Conservation (phyloP, 176 grass and related monocot species). For the Thinopyrum elongatum region DNA sequence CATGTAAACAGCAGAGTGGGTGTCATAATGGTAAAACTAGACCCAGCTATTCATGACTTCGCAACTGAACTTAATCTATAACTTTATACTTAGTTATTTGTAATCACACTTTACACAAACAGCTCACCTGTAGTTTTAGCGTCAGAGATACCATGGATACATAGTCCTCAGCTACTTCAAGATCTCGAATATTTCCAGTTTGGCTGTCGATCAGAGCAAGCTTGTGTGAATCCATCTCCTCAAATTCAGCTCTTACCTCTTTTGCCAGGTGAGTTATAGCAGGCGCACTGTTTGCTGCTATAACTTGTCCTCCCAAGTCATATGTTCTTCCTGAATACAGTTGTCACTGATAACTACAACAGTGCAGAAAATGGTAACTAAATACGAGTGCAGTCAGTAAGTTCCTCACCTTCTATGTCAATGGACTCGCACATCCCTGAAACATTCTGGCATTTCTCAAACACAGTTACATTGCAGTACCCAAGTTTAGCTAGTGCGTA, state of each 20-base stretch:
- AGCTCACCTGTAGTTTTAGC: constrained; percentile 56
- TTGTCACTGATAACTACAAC: not conserved
- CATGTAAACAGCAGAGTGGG: not conserved
- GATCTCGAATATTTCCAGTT: constrained; percentile 53
- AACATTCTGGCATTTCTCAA: constrained; percentile 62
- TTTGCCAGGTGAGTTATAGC: constrained; percentile 73
- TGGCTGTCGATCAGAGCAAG: constrained; percentile 68
- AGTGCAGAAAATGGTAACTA: not conserved
- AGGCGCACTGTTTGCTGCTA: constrained; percentile 83
- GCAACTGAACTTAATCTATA: not conserved
- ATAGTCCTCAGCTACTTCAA: constrained; percentile 80
- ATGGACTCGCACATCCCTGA: constrained; percentile 74
- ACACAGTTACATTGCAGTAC: constrained; percentile 60
- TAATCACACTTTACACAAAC: constrained; percentile 12
- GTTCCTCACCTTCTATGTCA: constrained; percentile 55
- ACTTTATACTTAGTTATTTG: not conserved
- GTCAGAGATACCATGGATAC: constrained; percentile 68
- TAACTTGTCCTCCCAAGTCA: constrained; percentile 80
- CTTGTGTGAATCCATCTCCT: constrained; percentile 74
- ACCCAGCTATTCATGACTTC: not conserved
- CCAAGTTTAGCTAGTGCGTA: constrained; percentile 73
- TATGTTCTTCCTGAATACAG: constrained; percentile 53
- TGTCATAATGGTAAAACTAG: not conserved
- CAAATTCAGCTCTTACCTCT: constrained; percentile 70
- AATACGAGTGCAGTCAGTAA: not conserved